A percentile compares a stretch with the other conserved stretches of the same genome.
These are phyloP conservation scores for Camelina laxa DNA, from an alignment of 345 rosid species.

Conservation along the genomic window DNA sequence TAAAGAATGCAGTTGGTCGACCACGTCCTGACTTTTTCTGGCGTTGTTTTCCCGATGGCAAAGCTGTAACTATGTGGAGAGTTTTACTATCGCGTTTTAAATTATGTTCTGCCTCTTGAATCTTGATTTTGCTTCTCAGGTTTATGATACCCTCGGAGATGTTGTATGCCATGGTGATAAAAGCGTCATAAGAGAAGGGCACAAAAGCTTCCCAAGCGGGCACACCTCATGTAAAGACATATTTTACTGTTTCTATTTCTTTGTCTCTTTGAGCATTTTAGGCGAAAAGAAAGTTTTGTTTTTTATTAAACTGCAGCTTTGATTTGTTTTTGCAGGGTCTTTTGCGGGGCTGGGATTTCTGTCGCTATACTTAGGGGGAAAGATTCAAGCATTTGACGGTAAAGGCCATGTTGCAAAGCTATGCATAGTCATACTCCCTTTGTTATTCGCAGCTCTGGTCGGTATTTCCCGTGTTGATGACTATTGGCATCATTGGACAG, in stretches of 20 bases:
- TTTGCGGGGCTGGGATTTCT: constrained; percentile 70
- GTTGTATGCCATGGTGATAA: constrained; percentile 79
- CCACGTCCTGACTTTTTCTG: constrained; percentile 98
- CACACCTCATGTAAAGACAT: constrained; percentile 73
- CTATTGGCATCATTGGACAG: constrained; percentile 93
- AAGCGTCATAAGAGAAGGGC: constrained; percentile 77
- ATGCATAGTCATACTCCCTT: constrained; percentile 64
- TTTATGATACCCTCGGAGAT: constrained; percentile 67
- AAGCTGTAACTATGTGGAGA: constrained; percentile 59
- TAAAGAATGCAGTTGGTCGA: constrained; percentile 80
- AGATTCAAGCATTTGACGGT: constrained; percentile 66
- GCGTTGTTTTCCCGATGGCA: constrained; percentile 97
- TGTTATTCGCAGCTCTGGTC: constrained; percentile 68
- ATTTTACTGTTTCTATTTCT: background rate
- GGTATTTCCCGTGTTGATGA: constrained; percentile 85
- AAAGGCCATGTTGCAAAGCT: constrained; percentile 79
- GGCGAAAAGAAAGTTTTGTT: background rate
- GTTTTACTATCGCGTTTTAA: constrained; percentile 2
- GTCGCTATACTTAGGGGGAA: constrained; percentile 71
- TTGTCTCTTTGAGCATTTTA: background rate
- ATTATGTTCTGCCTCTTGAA: constrained; percentile 26
- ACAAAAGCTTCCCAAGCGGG: constrained; percentile 93
- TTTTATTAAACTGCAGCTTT: background rate
- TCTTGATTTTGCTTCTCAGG: constrained; percentile 47
- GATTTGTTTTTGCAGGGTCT: constrained; percentile 53